phyloP scores from a whole-genome alignment of 2,329 filamentous ascomycete species.

The Ophiocordyceps camponoti-saundersi region DNA sequence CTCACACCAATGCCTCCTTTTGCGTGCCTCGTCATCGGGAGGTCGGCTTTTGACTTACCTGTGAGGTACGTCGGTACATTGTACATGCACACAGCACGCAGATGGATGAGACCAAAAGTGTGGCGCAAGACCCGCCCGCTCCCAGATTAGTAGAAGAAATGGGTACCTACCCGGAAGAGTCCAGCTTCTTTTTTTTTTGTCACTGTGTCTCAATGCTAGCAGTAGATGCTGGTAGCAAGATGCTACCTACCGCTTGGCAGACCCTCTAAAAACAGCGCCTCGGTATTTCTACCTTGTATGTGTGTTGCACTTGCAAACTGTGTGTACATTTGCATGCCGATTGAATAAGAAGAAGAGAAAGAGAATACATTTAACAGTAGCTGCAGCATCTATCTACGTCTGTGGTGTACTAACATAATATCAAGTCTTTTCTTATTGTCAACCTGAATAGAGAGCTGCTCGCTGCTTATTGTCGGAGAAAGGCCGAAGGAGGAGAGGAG shows the following conservation, averaged over 20 bases:
- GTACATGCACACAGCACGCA: no score
- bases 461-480: not conserved
- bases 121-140: not conserved
- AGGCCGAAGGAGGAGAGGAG: no score
- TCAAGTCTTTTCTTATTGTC: no score
- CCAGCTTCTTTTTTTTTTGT: no score
- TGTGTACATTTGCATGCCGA: no score
- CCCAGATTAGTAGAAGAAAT: not conserved
- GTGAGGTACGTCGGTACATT: no score
- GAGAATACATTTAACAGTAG: no score
- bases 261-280: not conserved
- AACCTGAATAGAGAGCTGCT: not conserved
- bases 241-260: not conserved
- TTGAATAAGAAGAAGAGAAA: no score
- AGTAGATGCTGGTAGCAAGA: not conserved
- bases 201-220: not conserved
- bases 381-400: no score
- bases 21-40: not conserved
- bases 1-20: not conserved
- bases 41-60: no score
- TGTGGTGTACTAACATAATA: no score
- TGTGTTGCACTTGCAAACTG: no score
- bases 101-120: not conserved
- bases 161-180: not conserved
- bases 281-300: not conserved